phyloP scores from a whole-genome alignment of 768 basidiomycete species.

The Cyathus striatus region DNA sequence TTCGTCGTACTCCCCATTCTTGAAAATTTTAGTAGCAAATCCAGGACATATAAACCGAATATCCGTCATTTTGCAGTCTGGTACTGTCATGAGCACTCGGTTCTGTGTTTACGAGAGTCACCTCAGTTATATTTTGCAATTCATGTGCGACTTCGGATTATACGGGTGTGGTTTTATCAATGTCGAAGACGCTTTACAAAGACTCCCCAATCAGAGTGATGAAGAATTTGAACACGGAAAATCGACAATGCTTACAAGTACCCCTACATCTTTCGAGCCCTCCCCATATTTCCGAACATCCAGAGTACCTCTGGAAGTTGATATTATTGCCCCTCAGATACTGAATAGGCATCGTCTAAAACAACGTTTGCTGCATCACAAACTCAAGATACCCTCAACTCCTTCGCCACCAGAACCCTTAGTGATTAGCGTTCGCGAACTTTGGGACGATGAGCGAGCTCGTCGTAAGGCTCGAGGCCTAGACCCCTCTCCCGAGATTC shows the following conservation, averaged over 20 bases:
- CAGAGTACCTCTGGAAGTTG: constrained; percentile 73
- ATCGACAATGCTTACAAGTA: constrained; percentile 6
- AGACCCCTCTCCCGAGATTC: constrained; percentile 66
- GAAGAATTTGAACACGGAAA: constrained; percentile 22
- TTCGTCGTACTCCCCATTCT: constrained; percentile 75
- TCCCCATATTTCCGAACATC: constrained; percentile 67
- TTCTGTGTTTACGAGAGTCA: constrained; percentile 88
- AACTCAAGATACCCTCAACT: constrained; percentile 63
- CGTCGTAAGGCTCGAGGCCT: constrained; percentile 66
- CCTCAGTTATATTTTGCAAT: constrained; percentile 83
- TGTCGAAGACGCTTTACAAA: constrained; percentile 59
- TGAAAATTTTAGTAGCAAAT: constrained; percentile 78
- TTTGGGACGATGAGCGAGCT: constrained; percentile 94
- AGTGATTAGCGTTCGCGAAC: constrained; percentile 83
- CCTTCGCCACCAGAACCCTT: constrained; percentile 60
- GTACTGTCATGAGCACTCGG: constrained; percentile 73
- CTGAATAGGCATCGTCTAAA: constrained; percentile 70
- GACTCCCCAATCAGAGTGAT: constrained; percentile 23
- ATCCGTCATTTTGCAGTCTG: constrained; percentile 74
- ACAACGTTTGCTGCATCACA: constrained; percentile 58
- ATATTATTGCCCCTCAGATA: constrained; percentile 76
- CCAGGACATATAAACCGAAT: constrained; percentile 67
- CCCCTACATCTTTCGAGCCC: constrained; percentile 24
- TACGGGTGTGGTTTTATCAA: constrained; percentile 93
- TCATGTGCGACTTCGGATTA: constrained; percentile 91